These are phyloP conservation scores for Asterella californica DNA, from an alignment of 225 moss, liverwort and hornwort species.

Conservation along the genomic window DNA sequence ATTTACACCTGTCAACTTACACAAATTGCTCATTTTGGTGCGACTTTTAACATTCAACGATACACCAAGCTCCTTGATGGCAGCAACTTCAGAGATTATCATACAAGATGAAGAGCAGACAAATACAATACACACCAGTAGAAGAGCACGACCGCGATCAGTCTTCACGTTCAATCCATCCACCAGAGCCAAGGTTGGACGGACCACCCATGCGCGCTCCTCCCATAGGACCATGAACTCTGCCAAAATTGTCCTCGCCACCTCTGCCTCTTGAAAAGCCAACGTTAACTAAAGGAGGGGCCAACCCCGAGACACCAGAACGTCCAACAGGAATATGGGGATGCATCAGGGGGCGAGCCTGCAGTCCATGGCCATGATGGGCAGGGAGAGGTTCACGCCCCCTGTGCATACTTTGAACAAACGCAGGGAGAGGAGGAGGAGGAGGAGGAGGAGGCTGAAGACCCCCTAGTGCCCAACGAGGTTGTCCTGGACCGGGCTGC, in stretches of 20 bases:
- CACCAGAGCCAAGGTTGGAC: conserved; percentile 3
- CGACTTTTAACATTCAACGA: background rate
- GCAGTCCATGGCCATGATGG: background rate
- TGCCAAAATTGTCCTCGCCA: conserved; percentile 1
- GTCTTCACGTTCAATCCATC: conserved; percentile 12
- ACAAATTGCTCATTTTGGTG: background rate
- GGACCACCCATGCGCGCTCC: background rate
- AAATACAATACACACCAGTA: background rate
- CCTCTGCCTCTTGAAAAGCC: background rate
- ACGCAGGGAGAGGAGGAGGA: background rate
- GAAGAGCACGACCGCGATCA: background rate
- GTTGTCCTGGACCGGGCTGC: background rate
- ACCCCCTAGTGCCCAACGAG: background rate
- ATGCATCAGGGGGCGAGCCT: background rate
- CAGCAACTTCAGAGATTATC: too few species aligned
- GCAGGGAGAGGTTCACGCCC: background rate
- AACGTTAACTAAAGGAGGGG: background rate
- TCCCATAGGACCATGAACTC: background rate
- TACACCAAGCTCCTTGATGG: too few species aligned
- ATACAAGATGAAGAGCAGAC: background rate
- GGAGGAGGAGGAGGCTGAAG: background rate
- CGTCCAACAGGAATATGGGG: background rate
- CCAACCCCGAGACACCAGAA: background rate
- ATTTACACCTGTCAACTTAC: background rate
- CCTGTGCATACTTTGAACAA: background rate